phyloP scores from a whole-genome alignment of 495 filamentous ascomycete genomes.

The Apiosordaria backusii region DNA sequence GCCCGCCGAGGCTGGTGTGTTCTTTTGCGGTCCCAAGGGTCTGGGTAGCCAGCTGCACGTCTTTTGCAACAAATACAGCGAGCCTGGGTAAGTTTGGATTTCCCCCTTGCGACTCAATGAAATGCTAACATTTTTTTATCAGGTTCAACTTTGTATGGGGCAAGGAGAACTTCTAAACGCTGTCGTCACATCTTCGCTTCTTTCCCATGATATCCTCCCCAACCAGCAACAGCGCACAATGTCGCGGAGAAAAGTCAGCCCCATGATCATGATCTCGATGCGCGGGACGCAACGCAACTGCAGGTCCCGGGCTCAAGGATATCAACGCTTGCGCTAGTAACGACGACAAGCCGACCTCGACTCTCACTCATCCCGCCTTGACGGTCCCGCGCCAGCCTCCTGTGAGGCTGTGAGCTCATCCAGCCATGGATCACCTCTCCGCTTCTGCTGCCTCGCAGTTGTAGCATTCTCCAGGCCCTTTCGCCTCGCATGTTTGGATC shows the following conservation, averaged over 20 bases:
- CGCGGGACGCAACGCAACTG: slow-evolving; percentile 19
- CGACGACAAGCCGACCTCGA: not conserved
- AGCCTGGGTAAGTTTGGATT: slow-evolving; percentile 55
- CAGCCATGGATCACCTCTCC: not conserved
- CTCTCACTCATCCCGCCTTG: not conserved
- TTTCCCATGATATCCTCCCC: not conserved
- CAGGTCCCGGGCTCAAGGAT: not conserved
- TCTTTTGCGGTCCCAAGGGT: slow-evolving; percentile 75
- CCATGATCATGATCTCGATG: slow-evolving; percentile 1
- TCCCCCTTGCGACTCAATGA: not conserved
- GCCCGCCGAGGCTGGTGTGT: slow-evolving; percentile 71
- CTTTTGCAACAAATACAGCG: slow-evolving; percentile 75
- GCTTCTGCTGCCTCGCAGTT: not conserved
- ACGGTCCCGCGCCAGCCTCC: no score
- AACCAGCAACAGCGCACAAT: not conserved
- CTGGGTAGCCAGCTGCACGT: slow-evolving; percentile 65
- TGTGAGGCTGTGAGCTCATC: not conserved
- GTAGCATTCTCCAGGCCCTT: not conserved
- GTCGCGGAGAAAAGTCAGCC: not conserved
- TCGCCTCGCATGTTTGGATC: slow-evolving; percentile 12
- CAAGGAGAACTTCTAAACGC: slow-evolving; percentile 69
- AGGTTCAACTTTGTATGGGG: slow-evolving; percentile 65
- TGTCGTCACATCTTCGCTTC: not conserved
- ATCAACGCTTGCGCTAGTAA: not conserved
- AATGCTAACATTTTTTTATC: not conserved